Evolutionary conservation across 306 rosid species (phyloP).

Genomic region (Pterocarpus macrocarpus): DNA sequence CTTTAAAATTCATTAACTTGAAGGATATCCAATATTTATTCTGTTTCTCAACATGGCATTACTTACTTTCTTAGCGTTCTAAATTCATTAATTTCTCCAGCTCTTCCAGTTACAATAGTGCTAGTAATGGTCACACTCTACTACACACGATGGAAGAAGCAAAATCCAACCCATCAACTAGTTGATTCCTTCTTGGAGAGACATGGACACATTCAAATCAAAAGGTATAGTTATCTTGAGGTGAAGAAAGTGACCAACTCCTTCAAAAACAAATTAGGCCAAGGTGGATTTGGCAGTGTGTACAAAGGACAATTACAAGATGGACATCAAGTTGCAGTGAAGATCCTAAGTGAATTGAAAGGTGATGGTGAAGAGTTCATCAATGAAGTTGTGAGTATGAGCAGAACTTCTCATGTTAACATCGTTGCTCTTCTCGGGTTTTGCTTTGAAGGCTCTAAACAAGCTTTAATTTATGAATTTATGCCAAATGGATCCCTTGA

Average conservation of each 20-base stretch:
- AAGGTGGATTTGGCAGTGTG: conserved; percentile 47
- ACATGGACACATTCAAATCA: background rate
- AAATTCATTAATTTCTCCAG: background rate
- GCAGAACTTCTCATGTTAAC: conserved; percentile 19
- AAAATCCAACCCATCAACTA: background rate
- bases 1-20: background rate
- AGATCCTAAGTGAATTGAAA: conserved; percentile 31
- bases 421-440: background rate
- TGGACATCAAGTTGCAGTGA: conserved; percentile 33
- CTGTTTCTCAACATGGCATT: background rate
- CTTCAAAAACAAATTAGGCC: conserved; percentile 48
- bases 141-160: background rate
- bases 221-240: background rate
- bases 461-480: conserved; percentile 53
- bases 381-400: conserved; percentile 19
- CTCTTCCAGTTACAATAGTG: background rate
- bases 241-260: conserved; percentile 1
- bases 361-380: conserved; percentile 43
- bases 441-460: conserved; percentile 38
- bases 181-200: background rate
- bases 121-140: background rate
- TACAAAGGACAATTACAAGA: conserved; percentile 34
- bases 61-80: background rate
- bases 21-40: background rate
- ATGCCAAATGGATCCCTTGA: conserved; percentile 65